Percentiles rank a stretch among this genome's conserved stretches.
phyloP scores from a whole-genome alignment of 345 rosid species.

The Turnera subulata region DNA sequence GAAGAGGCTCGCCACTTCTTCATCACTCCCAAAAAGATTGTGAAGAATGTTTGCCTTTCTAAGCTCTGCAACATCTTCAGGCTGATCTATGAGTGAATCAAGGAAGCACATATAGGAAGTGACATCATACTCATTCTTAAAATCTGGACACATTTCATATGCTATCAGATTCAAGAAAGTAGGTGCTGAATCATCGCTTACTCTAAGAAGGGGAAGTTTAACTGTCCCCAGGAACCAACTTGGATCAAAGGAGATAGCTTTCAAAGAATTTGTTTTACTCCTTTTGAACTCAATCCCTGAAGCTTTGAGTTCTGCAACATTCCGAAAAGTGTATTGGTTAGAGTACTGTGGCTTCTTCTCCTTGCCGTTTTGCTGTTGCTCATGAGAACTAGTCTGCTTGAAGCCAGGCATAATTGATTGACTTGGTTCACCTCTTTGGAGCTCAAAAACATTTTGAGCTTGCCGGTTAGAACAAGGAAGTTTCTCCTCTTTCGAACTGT shows the following conservation, averaged over 20 bases:
- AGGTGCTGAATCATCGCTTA: background rate
- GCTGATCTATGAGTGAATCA: background rate
- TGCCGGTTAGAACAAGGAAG: background rate
- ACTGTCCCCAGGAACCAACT: background rate
- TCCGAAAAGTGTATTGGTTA: background rate
- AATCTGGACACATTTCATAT: background rate
- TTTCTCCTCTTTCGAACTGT: background rate
- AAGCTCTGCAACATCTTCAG: background rate
- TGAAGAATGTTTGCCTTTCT: background rate
- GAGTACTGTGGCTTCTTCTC: background rate
- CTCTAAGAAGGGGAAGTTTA: background rate
- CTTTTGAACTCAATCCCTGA: constrained; percentile 5
- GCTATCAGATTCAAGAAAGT: background rate
- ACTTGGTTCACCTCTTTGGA: too few relatives aligned
- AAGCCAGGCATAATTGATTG: too few relatives aligned
- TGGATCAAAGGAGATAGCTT: background rate
- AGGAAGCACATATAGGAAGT: background rate
- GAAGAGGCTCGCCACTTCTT: too few relatives aligned
- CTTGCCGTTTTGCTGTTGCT: too few relatives aligned
- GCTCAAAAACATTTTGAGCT: background rate
- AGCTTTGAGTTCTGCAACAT: constrained; percentile 12
- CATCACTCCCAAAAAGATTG: background rate
- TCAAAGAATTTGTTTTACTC: background rate
- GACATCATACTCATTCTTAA: background rate
- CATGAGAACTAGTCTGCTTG: too few relatives aligned